Conservation (phyloP, 2,329 filamentous ascomycete genomes). For the Cadophora malorum region DNA sequence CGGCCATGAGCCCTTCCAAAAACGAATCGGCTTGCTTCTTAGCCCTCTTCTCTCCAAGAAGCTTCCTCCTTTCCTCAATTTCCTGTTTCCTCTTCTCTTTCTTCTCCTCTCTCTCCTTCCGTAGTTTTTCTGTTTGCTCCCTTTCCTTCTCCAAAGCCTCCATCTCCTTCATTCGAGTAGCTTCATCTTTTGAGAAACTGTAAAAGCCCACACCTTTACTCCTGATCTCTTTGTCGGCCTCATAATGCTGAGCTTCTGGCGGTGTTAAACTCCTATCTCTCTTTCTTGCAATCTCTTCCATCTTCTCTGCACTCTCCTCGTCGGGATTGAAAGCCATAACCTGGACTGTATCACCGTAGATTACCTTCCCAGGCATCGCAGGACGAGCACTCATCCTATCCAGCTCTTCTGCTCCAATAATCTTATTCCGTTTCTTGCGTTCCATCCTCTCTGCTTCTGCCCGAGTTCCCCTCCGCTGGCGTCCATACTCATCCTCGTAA, state of each 20-base stretch:
- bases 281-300: constrained; percentile 79
- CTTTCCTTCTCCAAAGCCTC: constrained; percentile 67
- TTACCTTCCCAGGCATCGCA: constrained; percentile 70
- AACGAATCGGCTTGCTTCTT: constrained; percentile 77
- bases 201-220: constrained; percentile 92
- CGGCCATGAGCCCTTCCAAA: constrained; percentile 61
- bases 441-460: constrained; percentile 71
- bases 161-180: constrained; percentile 74
- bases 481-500: constrained; percentile 90
- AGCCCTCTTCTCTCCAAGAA: constrained; percentile 56
- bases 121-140: constrained; percentile 67
- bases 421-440: constrained; percentile 58
- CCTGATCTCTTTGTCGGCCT: constrained; percentile 81
- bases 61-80: constrained; percentile 62
- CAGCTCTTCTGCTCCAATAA: constrained; percentile 64
- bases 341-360: constrained; percentile 88
- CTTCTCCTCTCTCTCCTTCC: constrained; percentile 59
- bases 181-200: constrained; percentile 81
- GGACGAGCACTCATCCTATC: constrained; percentile 74
- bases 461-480: constrained; percentile 75
- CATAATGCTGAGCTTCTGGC: constrained; percentile 82
- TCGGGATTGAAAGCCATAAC: constrained; percentile 81
- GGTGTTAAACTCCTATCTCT: constrained; percentile 82
- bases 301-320: constrained; percentile 65
- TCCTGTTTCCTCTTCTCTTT: constrained; percentile 64